These are phyloP conservation scores for Hymenoscyphus repandus DNA, from an alignment of 2,329 filamentous ascomycete species.

Conservation along the genomic window DNA sequence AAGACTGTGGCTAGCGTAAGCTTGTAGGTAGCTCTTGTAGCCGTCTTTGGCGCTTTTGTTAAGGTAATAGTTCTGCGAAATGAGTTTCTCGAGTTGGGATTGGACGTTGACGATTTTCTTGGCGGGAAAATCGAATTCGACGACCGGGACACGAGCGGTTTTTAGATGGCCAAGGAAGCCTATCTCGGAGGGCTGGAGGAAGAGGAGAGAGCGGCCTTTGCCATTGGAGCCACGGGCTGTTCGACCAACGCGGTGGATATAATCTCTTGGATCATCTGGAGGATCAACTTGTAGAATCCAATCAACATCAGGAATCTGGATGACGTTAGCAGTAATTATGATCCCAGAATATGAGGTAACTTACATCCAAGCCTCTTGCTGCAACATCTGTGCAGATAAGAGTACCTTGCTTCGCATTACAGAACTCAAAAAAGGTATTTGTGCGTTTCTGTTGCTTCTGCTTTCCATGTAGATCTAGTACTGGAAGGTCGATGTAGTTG, in stretches of 20 bases:
- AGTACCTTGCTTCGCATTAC: slow-evolving; percentile 76
- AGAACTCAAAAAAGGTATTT: slow-evolving; percentile 97
- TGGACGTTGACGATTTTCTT: slow-evolving; percentile 91
- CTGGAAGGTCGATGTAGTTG: slow-evolving; percentile 94
- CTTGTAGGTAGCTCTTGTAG: slow-evolving; percentile 88
- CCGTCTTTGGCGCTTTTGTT: slow-evolving; percentile 78
- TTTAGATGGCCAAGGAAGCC: slow-evolving; percentile 91
- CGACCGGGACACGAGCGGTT: slow-evolving; percentile 84
- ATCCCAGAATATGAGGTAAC: slow-evolving; percentile 22
- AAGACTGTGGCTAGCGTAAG: slow-evolving; percentile 82
- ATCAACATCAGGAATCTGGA: slow-evolving; percentile 81
- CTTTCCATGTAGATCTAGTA: slow-evolving; percentile 84
- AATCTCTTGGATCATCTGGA: slow-evolving; percentile 82
- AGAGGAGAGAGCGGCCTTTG: slow-evolving; percentile 86
- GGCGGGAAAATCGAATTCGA: slow-evolving; percentile 91
- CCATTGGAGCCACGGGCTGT: slow-evolving; percentile 80
- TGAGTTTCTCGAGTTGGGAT: slow-evolving; percentile 88
- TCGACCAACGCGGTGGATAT: slow-evolving; percentile 93
- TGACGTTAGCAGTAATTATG: neutral
- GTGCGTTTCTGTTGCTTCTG: slow-evolving; percentile 99
- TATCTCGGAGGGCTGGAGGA: slow-evolving; percentile 86
- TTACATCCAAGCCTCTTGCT: slow-evolving; percentile 81
- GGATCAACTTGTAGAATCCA: slow-evolving; percentile 97
- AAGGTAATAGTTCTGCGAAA: slow-evolving; percentile 93
- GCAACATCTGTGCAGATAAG: slow-evolving; percentile 96